These are phyloP conservation scores for Agrocybe pediades DNA, from an alignment of 768 basidiomycete species.

Conservation along the genomic window DNA sequence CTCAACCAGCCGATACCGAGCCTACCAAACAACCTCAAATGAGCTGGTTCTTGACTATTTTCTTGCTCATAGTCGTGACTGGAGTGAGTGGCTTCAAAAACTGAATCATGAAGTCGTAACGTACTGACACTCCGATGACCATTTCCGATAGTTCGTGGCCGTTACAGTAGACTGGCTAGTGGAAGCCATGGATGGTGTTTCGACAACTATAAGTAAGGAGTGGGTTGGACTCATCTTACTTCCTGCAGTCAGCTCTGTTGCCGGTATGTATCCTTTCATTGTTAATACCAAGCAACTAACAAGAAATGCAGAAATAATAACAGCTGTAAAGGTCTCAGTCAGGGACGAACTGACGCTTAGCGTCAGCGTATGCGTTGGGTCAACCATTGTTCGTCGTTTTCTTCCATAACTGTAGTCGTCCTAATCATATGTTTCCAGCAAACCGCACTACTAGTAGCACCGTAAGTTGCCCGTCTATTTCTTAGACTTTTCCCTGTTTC, in stretches of 20 bases:
- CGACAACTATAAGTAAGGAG: constrained; percentile 72
- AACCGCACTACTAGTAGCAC: constrained; percentile 53
- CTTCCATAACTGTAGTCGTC: not conserved
- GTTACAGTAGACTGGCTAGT: constrained; percentile 72
- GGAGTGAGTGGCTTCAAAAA: constrained; percentile 44
- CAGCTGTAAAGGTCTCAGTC: constrained; percentile 87
- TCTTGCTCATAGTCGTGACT: constrained; percentile 60
- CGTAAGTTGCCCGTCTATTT: constrained; percentile 26
- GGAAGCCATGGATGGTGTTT: constrained; percentile 80
- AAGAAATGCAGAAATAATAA: constrained; percentile 90
- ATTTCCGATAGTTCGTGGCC: constrained; percentile 45
- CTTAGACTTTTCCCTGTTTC: not conserved
- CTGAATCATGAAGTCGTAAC: not conserved
- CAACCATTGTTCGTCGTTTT: constrained; percentile 58
- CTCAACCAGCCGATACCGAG: not conserved
- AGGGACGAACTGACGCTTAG: constrained; percentile 82
- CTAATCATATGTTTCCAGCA: constrained; percentile 45
- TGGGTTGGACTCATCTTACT: constrained; percentile 90
- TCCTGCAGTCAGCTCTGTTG: constrained; percentile 80
- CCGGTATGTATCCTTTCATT: constrained; percentile 45
- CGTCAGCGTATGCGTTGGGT: constrained; percentile 82
- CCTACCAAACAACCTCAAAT: constrained; percentile 48
- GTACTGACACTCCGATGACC: constrained; percentile 1
- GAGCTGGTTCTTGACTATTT: constrained; percentile 58
- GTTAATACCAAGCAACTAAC: too few species aligned